Evolutionary conservation across 2,329 filamentous ascomycete genomes (phyloP).

Genomic region (Trichoderma atrobrunneum): DNA sequence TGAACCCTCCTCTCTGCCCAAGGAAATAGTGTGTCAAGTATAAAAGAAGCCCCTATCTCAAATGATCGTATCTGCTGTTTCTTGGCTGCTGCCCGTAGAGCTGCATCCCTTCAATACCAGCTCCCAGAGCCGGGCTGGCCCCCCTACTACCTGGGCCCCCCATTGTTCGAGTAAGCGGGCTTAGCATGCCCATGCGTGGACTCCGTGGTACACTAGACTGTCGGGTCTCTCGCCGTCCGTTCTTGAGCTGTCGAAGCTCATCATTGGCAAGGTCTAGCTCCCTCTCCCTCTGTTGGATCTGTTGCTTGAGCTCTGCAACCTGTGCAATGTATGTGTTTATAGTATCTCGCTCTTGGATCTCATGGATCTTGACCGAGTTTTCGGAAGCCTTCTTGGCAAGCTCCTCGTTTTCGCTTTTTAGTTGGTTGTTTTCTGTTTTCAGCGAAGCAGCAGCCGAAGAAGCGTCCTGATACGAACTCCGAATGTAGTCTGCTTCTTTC

Average conservation of each 20-base stretch:
- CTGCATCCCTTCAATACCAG: slow-evolving; percentile 38
- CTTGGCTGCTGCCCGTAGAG: slow-evolving; percentile 39
- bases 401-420: slow-evolving; percentile 42
- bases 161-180: slow-evolving; percentile 40
- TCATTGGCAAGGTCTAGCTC: slow-evolving; percentile 49
- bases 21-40: not conserved
- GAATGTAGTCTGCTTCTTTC: slow-evolving; percentile 55
- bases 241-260: slow-evolving; percentile 48
- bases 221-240: slow-evolving; percentile 53
- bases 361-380: slow-evolving; percentile 47
- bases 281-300: slow-evolving; percentile 49
- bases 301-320: slow-evolving; percentile 41
- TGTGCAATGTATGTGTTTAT: slow-evolving; percentile 36
- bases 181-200: slow-evolving; percentile 54
- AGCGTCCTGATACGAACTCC: slow-evolving; percentile 57
- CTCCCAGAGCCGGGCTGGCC: slow-evolving; percentile 46
- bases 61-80: slow-evolving; percentile 44
- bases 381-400: slow-evolving; percentile 43
- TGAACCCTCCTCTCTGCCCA: not conserved
- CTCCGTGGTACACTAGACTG: slow-evolving; percentile 57
- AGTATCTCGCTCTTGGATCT: slow-evolving; percentile 42
- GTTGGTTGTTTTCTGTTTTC: slow-evolving; percentile 44
- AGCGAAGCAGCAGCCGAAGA: slow-evolving; percentile 48
- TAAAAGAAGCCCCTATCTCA: slow-evolving; percentile 29
- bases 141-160: slow-evolving; percentile 46